Evolutionary conservation across 345 rosid genomes (phyloP), one percentile per base, ranked within the genome.

Genomic region (Aethionema arabicum): DNA sequence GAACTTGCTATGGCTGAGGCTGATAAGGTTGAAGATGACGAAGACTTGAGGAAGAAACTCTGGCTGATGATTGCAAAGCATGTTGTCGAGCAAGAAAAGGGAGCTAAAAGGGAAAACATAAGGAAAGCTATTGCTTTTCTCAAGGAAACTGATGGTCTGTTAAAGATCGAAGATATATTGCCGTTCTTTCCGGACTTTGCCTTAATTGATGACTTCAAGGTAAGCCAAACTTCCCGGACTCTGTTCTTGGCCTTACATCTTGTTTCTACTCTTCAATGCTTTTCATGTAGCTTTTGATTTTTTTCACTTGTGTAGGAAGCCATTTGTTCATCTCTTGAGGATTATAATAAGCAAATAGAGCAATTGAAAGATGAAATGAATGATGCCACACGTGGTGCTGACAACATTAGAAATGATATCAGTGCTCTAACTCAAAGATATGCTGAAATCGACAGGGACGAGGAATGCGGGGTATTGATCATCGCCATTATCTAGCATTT

Each of bases 1-100:
- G 99, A 93, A 77, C 96, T 93, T 48, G 97, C 96, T 63, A 93
- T 93, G 99, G 95, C 96, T 66, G 99, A 93, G 79, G 99, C 97
- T 51, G 97, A 93, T 78, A 93, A 87, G 79, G 99, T 90, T 73
- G 99, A 90, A 82, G 99, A 93, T 72, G 99, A 93, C 64, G 97
- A 90, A 78, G 99, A 93, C 70, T 74, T 93, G 79, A 87, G 99
- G 65, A 93, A 90, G 80, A 93, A 93, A 80, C 86, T 93, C 50
- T 90, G 99, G 96, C 89, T 93, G 11, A 93, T 93, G 99, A 80
- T 93, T 76, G 97, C 99, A 53, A 93, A 87, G 80, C 99, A 93
- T 78, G 96, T 90, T 36, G 73, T 93, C 59, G 79, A 83, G 69
- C 99, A 90, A 79, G 97, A 93, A 82, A 90, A 84, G 74, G 99